These are phyloP conservation scores for Metarhizium sp. DNA, from an alignment of 2,329 filamentous ascomycete genomes.

Conservation along the genomic window DNA sequence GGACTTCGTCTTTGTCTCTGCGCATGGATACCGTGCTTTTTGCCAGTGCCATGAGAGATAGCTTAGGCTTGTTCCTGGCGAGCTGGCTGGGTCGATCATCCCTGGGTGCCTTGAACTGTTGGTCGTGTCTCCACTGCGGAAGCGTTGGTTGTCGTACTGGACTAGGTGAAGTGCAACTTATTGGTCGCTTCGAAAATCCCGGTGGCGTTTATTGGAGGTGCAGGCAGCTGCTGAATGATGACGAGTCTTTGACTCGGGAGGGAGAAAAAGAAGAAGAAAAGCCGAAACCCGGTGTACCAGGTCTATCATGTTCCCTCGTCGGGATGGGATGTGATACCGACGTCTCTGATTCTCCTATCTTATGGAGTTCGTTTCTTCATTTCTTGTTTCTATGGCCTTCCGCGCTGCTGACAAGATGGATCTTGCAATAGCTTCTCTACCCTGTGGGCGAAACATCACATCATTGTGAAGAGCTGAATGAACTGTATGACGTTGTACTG, in stretches of 20 bases:
- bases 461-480: conserved; percentile 47
- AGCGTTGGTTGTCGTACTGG: too few species aligned
- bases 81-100: neutral
- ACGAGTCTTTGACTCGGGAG: too few species aligned
- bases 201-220: too few species aligned
- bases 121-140: too few species aligned
- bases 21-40: conserved; percentile 8
- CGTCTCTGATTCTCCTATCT: conserved; percentile 1
- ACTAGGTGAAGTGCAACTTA: too few species aligned
- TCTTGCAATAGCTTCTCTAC: conserved; percentile 33
- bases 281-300: too few species aligned
- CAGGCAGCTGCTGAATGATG: too few species aligned
- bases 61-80: neutral
- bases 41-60: conserved; percentile 5
- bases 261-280: too few species aligned
- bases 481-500: conserved; percentile 34
- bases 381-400: neutral
- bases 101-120: neutral
- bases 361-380: conserved; percentile 1
- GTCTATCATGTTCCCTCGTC: too few species aligned
- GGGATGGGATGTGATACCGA: too few species aligned
- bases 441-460: conserved; percentile 36
- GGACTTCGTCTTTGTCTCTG: conserved; percentile 1
- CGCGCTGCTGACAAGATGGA: conserved; percentile 24
- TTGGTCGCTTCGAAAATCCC: too few species aligned